Base-by-base conservation (phyloP, 768 basidiomycete species). In the Kwoniella sp. region DNA sequence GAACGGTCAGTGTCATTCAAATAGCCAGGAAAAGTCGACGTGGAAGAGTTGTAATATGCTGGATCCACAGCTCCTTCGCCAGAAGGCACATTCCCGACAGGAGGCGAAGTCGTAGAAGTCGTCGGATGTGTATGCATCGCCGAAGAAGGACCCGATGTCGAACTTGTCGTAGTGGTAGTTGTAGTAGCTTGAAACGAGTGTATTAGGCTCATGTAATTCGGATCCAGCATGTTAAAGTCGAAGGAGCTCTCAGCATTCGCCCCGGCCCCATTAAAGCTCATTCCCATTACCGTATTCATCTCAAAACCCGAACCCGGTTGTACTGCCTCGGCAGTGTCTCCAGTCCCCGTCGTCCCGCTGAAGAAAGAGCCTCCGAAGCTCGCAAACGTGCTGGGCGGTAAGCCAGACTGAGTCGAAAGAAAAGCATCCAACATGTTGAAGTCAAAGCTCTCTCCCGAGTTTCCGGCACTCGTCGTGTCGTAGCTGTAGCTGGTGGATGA, bases 141-240 rank as follows among this genome's bases (percentile, higher is more conserved):
- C 34, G 23, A 34, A 13, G 56, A 29, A 0, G 22, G 51, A 54
- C 28, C 41, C 52, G 30, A 29, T 5, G 23, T 37, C 41, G 37
- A 38, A 25, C 45, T 41, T 12, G 26, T 1, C 20, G 22, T 51
- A 4, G 22, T 45, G 9, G 41, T 64, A 8, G 72, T 73, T 4
- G 66, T 54, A 20, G 68, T 61, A 1, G 30, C 17, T 9, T 41
- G 48, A 25, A 77, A 71, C 1, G 71, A 61, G 47, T 56, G 71
- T 23, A 77, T 45, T 11, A 77, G 65, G 51, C 66, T 65, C 66
- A 73, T 69, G 28, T 71, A 70, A 25, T 45, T 59, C 3, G 76
- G 73, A 69, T 77, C 73, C n/a, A 77, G 66, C 31, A 60, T 65
- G 9, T 68, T 68, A 37, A 73, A 77, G 50, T 77, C 76, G 58